These are phyloP conservation scores for Trametes cubensis DNA, from an alignment of 768 basidiomycete genomes.

Conservation along the genomic window DNA sequence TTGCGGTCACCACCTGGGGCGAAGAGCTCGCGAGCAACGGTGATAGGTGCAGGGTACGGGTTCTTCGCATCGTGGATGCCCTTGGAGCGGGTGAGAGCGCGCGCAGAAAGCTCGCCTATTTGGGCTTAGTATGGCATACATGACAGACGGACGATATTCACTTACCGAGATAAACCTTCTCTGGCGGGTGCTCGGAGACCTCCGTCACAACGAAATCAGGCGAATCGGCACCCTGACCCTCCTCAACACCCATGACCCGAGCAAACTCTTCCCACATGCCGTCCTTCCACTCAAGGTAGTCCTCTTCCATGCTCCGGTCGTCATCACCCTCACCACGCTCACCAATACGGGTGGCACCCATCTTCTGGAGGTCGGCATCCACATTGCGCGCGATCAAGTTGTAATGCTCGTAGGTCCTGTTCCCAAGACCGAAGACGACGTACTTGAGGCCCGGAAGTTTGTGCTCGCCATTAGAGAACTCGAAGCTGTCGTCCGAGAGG, in stretches of 20 bases:
- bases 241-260: conserved; percentile 83
- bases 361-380: conserved; percentile 70
- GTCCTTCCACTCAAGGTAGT: conserved; percentile 99
- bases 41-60: conserved; percentile 87
- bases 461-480: conserved; percentile 80
- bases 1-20: conserved; percentile 71
- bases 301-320: conserved; percentile 99
- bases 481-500: conserved; percentile 82
- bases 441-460: conserved; percentile 86
- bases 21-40: conserved; percentile 83
- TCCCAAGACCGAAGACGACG: conserved; percentile 92
- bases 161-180: conserved; percentile 93
- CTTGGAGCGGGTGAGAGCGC: conserved; percentile 89
- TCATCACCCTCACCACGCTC: conserved; percentile 96
- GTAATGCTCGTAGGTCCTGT: conserved; percentile 95
- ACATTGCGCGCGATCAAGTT: conserved; percentile 85
- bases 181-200: conserved; percentile 67
- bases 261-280: conserved; percentile 93
- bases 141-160: neutral
- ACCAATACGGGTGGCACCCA: conserved; percentile 86
- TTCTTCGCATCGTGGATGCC: conserved; percentile 99
- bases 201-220: conserved; percentile 94
- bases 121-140: conserved; percentile 20
- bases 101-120: conserved; percentile 90
- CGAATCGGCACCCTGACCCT: conserved; percentile 93